phyloP scores from a whole-genome alignment of 2,329 filamentous ascomycete genomes.

The Chaetomiaceae sp. region DNA sequence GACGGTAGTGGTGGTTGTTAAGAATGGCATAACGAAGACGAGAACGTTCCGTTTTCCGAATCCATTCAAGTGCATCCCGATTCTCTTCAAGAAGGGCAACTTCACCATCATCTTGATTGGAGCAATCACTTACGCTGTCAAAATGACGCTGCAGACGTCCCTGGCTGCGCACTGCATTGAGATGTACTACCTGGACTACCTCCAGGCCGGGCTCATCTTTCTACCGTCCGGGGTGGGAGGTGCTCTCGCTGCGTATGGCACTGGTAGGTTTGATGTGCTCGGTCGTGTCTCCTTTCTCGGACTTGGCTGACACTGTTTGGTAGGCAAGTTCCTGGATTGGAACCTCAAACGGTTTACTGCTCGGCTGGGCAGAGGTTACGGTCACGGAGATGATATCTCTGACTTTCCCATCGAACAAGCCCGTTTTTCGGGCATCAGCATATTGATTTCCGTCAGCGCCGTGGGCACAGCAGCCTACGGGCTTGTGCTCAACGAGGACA shows the following conservation, averaged over 20 bases:
- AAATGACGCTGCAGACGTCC: constrained; percentile 39
- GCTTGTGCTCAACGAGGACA: background rate
- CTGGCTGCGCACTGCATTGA: constrained; percentile 44
- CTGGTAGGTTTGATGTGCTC: background rate
- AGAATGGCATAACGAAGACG: background rate
- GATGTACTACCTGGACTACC: constrained; percentile 49
- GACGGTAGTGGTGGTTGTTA: too few species aligned
- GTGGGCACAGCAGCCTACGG: background rate
- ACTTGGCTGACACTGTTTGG: too few species aligned
- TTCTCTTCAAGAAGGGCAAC: background rate
- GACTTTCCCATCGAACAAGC: constrained; percentile 47
- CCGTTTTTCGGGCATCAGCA: constrained; percentile 25
- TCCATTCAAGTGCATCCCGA: constrained; percentile 21
- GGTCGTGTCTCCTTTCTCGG: constrained; percentile 32
- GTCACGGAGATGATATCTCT: constrained; percentile 40
- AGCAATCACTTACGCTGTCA: constrained; percentile 36
- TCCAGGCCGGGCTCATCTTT: constrained; percentile 43
- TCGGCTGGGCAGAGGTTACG: background rate
- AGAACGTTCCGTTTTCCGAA: background rate
- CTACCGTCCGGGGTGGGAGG: constrained; percentile 43
- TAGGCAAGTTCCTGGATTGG: constrained; percentile 51
- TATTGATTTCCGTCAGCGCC: background rate
- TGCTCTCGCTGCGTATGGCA: constrained; percentile 36
- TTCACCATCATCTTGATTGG: background rate
- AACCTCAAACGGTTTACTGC: constrained; percentile 58